Percentiles rank a stretch among this genome's conserved stretches.
These are phyloP conservation scores for Cyclocybe aegerita DNA, from an alignment of 768 basidiomycete genomes.

Conservation along the genomic window DNA sequence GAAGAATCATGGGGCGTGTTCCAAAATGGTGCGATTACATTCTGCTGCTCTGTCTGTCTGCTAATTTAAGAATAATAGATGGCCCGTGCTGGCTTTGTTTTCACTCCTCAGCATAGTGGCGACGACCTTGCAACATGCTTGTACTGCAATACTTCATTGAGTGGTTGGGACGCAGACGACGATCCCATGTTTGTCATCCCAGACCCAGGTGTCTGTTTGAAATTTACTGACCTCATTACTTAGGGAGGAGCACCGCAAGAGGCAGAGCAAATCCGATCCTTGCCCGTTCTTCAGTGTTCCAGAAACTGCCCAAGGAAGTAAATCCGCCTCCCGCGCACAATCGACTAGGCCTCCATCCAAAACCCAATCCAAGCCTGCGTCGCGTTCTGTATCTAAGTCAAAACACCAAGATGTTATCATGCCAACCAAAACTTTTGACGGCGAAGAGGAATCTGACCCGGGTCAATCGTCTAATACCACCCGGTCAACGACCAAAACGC, in stretches of 20 bases:
- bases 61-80: conserved; percentile 49
- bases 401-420: conserved; percentile 34
- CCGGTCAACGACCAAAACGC: conserved; percentile 17
- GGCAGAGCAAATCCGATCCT: conserved; percentile 48
- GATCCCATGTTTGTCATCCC: conserved; percentile 51
- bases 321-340: conserved; percentile 25
- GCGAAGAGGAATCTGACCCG: conserved; percentile 27
- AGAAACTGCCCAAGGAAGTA: conserved; percentile 13
- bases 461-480: conserved; percentile 11
- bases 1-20: conserved; percentile 66
- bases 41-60: neutral
- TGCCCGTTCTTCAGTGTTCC: conserved; percentile 41
- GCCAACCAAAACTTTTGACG: conserved; percentile 41
- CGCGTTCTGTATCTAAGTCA: conserved; percentile 26
- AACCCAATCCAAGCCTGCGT: conserved; percentile 28
- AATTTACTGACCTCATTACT: conserved; percentile 6
- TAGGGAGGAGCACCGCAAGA: conserved; percentile 77
- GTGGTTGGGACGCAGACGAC: conserved; percentile 86
- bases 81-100: conserved; percentile 88
- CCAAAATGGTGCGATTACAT: conserved; percentile 53
- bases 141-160: conserved; percentile 77
- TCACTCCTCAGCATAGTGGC: conserved; percentile 60
- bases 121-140: conserved; percentile 86
- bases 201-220: neutral
- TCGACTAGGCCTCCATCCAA: conserved; percentile 29